These are phyloP conservation scores for Xylariaceae sp. DNA, from an alignment of 2,329 filamentous ascomycete species.

Conservation along the genomic window DNA sequence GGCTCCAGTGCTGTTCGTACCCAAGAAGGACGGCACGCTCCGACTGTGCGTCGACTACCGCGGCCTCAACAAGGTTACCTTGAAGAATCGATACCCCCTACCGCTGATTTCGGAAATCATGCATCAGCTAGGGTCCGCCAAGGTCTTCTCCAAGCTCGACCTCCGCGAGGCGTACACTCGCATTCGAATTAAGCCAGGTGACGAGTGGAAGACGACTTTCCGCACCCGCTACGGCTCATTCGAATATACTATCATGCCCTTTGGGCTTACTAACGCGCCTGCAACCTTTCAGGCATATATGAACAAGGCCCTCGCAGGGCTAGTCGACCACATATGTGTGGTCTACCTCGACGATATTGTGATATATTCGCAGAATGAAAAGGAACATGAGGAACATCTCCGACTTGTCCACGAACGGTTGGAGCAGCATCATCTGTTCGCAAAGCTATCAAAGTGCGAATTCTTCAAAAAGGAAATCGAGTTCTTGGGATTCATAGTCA, in stretches of 20 bases:
- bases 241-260: conserved; percentile 31
- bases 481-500: conserved; percentile 34
- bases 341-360: conserved; percentile 25
- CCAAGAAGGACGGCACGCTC: not conserved
- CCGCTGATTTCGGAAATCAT: not conserved
- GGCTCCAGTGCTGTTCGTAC: not conserved
- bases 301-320: not conserved
- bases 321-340: conserved; percentile 1
- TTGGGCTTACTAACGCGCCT: conserved; percentile 10
- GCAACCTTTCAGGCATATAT: conserved; percentile 4
- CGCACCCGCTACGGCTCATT: conserved; percentile 25
- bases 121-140: not conserved
- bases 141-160: conserved; percentile 1
- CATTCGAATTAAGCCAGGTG: conserved; percentile 15
- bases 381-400: conserved; percentile 28
- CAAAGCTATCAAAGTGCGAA: conserved; percentile 30
- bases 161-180: conserved; percentile 6
- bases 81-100: not conserved
- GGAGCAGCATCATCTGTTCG: not conserved
- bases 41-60: conserved; percentile 3
- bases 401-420: conserved; percentile 18
- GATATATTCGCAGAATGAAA: conserved; percentile 26
- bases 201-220: conserved; percentile 31
- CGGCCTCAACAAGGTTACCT: not conserved
- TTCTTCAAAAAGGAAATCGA: conserved; percentile 29